Evolutionary conservation across 768 basidiomycete genomes (phyloP).

Genomic region (Trametes gibbosa): DNA sequence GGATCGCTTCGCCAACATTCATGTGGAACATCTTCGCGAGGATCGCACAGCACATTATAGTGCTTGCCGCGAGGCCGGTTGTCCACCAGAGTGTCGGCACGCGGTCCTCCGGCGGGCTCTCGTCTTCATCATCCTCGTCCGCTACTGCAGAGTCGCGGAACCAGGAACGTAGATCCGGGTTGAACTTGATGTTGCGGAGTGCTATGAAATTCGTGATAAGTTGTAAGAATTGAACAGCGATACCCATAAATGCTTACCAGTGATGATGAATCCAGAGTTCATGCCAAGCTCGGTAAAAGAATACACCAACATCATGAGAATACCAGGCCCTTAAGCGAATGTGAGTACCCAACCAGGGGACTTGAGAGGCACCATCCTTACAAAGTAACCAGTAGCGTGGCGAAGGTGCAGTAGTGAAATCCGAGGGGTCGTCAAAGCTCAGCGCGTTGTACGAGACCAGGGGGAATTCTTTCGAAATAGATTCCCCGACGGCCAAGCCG

Average conservation of each 20-base stretch:
- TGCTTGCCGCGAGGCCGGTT: constrained; percentile 37
- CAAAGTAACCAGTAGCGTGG: constrained; percentile 26
- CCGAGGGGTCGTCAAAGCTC: constrained; percentile 32
- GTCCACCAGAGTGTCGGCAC: constrained; percentile 58
- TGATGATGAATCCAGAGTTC: constrained; percentile 37
- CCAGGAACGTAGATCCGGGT: constrained; percentile 14
- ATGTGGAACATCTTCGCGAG: constrained; percentile 53
- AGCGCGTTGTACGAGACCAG: constrained; percentile 45
- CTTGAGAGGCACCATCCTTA: neutral
- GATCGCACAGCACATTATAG: constrained; percentile 50
- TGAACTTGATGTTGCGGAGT: neutral
- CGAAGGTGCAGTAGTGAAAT: constrained; percentile 33
- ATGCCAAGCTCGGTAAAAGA: constrained; percentile 53
- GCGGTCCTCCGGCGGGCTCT: constrained; percentile 46
- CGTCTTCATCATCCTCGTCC: constrained; percentile 21
- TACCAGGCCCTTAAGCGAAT: constrained; percentile 44
- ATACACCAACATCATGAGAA: constrained; percentile 59
- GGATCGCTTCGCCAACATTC: constrained; percentile 57
- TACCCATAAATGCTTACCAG: neutral
- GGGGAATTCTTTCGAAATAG: constrained; percentile 38
- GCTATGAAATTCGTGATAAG: neutral
- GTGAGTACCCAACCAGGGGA: neutral
- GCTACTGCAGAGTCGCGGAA: neutral
- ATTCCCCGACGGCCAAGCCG: constrained; percentile 47
- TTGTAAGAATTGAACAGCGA: neutral